Percentiles rank a stretch among this genome's conserved stretches.
Evolutionary conservation across 2,329 filamentous ascomycete species (phyloP).

Genomic region (Cladosporium sphaerospermum): DNA sequence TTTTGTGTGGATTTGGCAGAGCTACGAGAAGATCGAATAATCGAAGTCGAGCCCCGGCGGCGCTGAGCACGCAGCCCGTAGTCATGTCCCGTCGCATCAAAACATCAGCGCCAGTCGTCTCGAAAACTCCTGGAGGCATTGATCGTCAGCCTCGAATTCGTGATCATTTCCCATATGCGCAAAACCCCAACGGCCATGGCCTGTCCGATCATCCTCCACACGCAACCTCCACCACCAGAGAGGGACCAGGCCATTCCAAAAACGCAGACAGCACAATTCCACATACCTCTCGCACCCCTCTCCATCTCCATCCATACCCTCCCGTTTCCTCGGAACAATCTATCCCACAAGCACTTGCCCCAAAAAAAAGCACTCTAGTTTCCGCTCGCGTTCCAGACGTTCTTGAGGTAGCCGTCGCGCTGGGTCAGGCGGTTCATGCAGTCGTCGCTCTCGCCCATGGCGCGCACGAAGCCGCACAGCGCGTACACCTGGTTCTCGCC

Average conservation of each 20-base stretch:
- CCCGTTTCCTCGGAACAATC: background rate
- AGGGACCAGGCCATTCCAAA: too few species aligned
- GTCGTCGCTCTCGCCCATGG: constrained; percentile 97
- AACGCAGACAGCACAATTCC: background rate
- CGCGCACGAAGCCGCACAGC: constrained; percentile 93
- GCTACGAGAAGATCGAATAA: constrained; percentile 10
- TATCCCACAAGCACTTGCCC: background rate
- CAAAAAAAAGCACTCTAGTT: constrained; percentile 29
- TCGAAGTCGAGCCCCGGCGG: constrained; percentile 6
- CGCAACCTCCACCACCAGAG: too few species aligned
- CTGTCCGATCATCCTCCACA: too few species aligned
- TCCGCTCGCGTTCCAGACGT: constrained; percentile 75
- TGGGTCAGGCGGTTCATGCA: constrained; percentile 91
- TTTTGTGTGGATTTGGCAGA: constrained; percentile 7
- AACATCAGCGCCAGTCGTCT: constrained; percentile 7
- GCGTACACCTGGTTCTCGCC: constrained; percentile 98
- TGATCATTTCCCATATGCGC: too few species aligned
- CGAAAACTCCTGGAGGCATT: constrained; percentile 4
- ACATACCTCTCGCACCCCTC: constrained; percentile 6
- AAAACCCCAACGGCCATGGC: too few species aligned
- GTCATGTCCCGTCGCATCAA: constrained; percentile 8
- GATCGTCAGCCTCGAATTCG: constrained; percentile 5
- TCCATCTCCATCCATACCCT: constrained; percentile 1
- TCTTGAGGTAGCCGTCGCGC: constrained; percentile 94
- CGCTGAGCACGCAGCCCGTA: constrained; percentile 7